Conservation (phyloP, 805 yeast genomes). For the Lachancea lanzarotensis region DNA sequence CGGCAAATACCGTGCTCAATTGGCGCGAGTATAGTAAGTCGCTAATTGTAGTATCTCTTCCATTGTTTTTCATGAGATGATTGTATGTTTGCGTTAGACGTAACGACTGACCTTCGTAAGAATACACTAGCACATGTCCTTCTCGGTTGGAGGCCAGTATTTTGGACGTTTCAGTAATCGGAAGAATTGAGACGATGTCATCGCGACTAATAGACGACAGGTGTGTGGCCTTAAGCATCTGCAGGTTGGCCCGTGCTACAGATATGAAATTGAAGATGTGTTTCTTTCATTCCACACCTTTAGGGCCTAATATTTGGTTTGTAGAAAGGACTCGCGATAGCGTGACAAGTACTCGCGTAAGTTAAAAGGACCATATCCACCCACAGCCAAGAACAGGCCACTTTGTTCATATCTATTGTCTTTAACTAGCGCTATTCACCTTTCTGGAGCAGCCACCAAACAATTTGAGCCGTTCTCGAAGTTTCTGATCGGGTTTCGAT, state of each 20-base stretch:
- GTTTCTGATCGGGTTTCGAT: too few species aligned
- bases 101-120: conserved; percentile 16
- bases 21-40: conserved; percentile 20
- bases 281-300: too few species aligned
- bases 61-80: conserved; percentile 18
- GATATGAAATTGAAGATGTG: neutral
- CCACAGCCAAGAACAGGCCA: too few species aligned
- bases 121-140: conserved; percentile 28
- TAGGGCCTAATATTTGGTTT: too few species aligned
- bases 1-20: conserved; percentile 26
- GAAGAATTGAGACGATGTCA: conserved; percentile 22
- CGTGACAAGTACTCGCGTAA: too few species aligned
- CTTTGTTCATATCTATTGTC: too few species aligned
- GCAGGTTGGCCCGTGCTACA: neutral
- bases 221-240: conserved; percentile 21
- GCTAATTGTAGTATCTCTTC: conserved; percentile 16
- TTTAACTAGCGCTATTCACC: too few species aligned
- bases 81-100: conserved; percentile 27
- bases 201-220: conserved; percentile 16
- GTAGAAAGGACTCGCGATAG: too few species aligned
- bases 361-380: too few species aligned
- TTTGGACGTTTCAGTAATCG: conserved; percentile 23
- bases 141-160: conserved; percentile 22
- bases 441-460: too few species aligned
- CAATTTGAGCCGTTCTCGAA: too few species aligned